phyloP scores from a whole-genome alignment of 169 alveolate species.

The Hepatocystis sp. region DNA sequence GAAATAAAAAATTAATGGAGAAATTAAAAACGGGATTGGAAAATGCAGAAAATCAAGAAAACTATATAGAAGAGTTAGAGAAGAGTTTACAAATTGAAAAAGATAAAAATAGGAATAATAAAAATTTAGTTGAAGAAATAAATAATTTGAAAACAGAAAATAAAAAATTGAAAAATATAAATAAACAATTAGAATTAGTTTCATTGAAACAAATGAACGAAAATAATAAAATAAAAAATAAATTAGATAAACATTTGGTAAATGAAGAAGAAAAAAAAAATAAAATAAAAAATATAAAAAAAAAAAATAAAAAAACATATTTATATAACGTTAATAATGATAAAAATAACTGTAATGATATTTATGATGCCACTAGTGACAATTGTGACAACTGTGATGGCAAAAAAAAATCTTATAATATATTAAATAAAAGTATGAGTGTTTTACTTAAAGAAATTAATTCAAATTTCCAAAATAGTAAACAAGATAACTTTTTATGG shows the following conservation, averaged over 20 bases:
- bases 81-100: slow-evolving; percentile 43
- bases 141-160: slow-evolving; percentile 31
- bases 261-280: no score
- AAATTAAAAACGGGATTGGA: slow-evolving; percentile 56
- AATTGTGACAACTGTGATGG: slow-evolving; percentile 1
- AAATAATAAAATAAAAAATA: slow-evolving; percentile 46
- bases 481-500: background rate
- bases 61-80: slow-evolving; percentile 68
- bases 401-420: slow-evolving; percentile 9
- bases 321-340: no score
- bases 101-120: slow-evolving; percentile 52
- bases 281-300: no score
- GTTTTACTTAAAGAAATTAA: slow-evolving; percentile 40
- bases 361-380: no score
- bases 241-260: slow-evolving; percentile 53
- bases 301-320: no score
- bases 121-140: slow-evolving; percentile 46
- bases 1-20: slow-evolving; percentile 70
- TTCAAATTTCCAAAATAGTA: slow-evolving; percentile 4
- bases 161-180: slow-evolving; percentile 56
- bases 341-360: no score
- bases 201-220: slow-evolving; percentile 50
- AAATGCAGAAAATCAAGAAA: slow-evolving; percentile 76
- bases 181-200: slow-evolving; percentile 52
- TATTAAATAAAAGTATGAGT: slow-evolving; percentile 43